Conservation (phyloP, 768 basidiomycete genomes). For the Rhizopogon roseolus region DNA sequence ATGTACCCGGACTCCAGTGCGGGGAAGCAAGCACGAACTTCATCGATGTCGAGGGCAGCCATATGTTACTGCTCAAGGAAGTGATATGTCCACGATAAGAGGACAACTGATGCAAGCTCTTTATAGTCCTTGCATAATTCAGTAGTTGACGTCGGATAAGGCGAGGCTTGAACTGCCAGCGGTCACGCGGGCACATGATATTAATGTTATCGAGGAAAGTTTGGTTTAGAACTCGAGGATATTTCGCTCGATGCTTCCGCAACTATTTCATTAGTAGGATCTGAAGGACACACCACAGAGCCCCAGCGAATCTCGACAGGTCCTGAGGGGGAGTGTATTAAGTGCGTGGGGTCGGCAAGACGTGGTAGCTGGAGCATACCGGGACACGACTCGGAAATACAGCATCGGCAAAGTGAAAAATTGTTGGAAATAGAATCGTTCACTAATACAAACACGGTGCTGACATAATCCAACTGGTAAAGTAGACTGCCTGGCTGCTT, state of each 20-base stretch:
- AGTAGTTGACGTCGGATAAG: background rate
- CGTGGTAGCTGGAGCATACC: too few species aligned
- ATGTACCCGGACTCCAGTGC: slow-evolving; percentile 54
- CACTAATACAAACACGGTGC: too few species aligned
- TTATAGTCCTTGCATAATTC: background rate
- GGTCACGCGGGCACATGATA: background rate
- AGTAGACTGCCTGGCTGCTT: too few species aligned
- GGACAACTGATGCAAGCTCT: background rate
- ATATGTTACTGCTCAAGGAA: slow-evolving; percentile 5
- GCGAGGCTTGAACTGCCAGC: background rate
- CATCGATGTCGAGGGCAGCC: slow-evolving; percentile 38
- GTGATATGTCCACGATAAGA: background rate
- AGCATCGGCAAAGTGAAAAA: too few species aligned
- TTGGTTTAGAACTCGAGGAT: background rate
- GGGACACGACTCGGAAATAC: too few species aligned
- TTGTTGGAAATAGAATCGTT: too few species aligned
- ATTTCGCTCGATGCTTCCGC: background rate
- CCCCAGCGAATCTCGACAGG: too few species aligned
- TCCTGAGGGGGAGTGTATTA: too few species aligned
- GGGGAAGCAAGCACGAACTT: slow-evolving; percentile 60
- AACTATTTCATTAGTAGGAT: background rate
- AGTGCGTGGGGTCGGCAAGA: too few species aligned
- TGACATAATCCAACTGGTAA: too few species aligned
- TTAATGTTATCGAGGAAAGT: background rate
- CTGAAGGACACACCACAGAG: background rate